These are phyloP conservation scores for Fraxinus quadrangulata DNA, from an alignment of 257 asterid species.

Conservation along the genomic window DNA sequence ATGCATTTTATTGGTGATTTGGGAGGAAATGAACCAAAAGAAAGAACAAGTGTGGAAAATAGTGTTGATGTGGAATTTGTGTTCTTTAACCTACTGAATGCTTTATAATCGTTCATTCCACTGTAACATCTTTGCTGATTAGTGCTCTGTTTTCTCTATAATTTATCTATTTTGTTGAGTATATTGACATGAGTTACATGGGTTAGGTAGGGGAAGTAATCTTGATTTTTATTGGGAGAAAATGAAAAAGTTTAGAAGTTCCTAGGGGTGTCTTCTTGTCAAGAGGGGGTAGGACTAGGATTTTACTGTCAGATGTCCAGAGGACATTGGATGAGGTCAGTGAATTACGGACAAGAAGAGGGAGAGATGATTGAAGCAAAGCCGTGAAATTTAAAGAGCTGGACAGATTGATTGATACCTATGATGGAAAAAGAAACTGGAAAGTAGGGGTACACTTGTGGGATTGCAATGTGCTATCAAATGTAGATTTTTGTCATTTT, in stretches of 20 bases:
- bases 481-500: background rate
- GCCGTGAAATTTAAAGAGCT: background rate
- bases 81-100: background rate
- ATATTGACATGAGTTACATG: background rate
- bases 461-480: background rate
- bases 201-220: background rate
- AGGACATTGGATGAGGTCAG: background rate
- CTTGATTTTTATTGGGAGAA: background rate
- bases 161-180: background rate
- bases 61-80: background rate
- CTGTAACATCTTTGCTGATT: background rate
- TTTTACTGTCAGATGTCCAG: background rate
- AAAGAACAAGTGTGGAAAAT: slow-evolving; percentile 3
- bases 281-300: background rate
- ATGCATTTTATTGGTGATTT: background rate
- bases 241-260: background rate
- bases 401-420: background rate
- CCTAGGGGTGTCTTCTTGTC: background rate
- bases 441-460: background rate
- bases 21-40: background rate
- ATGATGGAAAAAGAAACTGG: background rate
- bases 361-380: background rate
- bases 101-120: background rate
- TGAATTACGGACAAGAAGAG: background rate
- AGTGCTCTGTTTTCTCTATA: background rate